Conservation (phyloP, 1,139 yeast species). For the Candida sojae region DNA sequence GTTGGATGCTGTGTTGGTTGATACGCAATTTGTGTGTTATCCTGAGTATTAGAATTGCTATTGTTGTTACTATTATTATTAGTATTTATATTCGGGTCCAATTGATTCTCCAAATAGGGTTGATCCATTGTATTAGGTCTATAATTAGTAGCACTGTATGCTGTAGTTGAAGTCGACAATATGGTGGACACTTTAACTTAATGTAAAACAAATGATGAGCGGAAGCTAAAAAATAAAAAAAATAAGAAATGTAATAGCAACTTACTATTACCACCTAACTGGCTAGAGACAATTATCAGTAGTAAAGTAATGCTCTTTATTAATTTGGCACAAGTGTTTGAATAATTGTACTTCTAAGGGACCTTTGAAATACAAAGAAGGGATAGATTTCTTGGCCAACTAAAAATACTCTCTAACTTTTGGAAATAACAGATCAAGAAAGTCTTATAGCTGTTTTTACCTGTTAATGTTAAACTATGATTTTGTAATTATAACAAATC, state of each 20-base stretch:
- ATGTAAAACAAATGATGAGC: background rate
- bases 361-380: background rate
- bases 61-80: slow-evolving; percentile 11
- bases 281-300: background rate
- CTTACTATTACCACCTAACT: background rate
- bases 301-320: too few species aligned
- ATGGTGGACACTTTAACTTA: slow-evolving; percentile 5
- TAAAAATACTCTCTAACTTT: background rate
- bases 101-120: slow-evolving; percentile 31
- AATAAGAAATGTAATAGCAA: background rate
- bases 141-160: slow-evolving; percentile 1
- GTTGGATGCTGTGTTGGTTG: slow-evolving; percentile 4
- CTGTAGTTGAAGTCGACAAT: slow-evolving; percentile 11
- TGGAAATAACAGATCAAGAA: background rate
- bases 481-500: background rate
- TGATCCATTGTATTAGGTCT: slow-evolving; percentile 30
- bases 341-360: background rate
- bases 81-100: slow-evolving; percentile 23
- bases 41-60: background rate
- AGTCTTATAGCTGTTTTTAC: background rate
- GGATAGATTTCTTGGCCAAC: background rate
- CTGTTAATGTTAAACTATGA: background rate
- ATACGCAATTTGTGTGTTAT: background rate
- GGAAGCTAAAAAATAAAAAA: background rate
- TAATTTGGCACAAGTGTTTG: background rate